Evolutionary conservation across 1,284 basidiomycete genomes (phyloP).

Genomic region (Peniophora sp.): DNA sequence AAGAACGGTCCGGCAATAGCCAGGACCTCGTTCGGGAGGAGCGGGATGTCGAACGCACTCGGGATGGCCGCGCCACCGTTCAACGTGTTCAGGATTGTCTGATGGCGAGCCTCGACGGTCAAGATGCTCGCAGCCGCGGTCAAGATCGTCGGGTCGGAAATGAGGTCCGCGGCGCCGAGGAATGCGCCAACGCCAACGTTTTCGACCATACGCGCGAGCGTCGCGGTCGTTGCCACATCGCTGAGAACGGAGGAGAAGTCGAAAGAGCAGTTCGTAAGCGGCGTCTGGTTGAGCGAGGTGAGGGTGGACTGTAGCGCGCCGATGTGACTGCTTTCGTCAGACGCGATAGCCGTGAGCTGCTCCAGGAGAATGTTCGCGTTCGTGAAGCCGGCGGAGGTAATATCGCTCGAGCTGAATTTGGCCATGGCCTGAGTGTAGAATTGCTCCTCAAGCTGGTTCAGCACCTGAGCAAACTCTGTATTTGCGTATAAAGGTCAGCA

Average conservation of each 20-base stretch:
- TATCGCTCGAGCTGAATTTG: conserved; percentile 62
- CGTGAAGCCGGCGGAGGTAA: conserved; percentile 61
- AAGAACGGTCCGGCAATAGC: conserved; percentile 70
- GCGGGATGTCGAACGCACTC: conserved; percentile 62
- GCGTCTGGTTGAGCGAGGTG: conserved; percentile 41
- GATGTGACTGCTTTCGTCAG: conserved; percentile 60
- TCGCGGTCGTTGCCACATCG: conserved; percentile 65
- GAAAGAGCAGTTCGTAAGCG: conserved; percentile 59
- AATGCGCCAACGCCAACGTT: conserved; percentile 75
- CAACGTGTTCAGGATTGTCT: conserved; percentile 68
- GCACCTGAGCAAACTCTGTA: conserved; percentile 65
- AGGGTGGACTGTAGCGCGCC: conserved; percentile 45
- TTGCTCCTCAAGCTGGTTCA: conserved; percentile 63
- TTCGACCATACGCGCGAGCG: conserved; percentile 74
- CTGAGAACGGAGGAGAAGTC: conserved; percentile 59
- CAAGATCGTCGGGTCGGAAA: conserved; percentile 58
- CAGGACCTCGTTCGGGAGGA: conserved; percentile 64
- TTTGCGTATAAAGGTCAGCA: conserved; percentile 1
- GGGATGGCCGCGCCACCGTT: conserved; percentile 55
- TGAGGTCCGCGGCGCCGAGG: conserved; percentile 64
- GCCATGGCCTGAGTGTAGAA: conserved; percentile 65
- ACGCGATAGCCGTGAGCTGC: conserved; percentile 50
- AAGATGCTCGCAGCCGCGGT: conserved; percentile 70
- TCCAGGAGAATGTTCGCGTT: conserved; percentile 49
- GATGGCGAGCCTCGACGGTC: conserved; percentile 78